Percentiles rank a stretch among this genome's conserved stretches.
These are phyloP conservation scores for Ophiostoma populinum DNA, from an alignment of 2,329 filamentous ascomycete genomes.

Conservation along the genomic window DNA sequence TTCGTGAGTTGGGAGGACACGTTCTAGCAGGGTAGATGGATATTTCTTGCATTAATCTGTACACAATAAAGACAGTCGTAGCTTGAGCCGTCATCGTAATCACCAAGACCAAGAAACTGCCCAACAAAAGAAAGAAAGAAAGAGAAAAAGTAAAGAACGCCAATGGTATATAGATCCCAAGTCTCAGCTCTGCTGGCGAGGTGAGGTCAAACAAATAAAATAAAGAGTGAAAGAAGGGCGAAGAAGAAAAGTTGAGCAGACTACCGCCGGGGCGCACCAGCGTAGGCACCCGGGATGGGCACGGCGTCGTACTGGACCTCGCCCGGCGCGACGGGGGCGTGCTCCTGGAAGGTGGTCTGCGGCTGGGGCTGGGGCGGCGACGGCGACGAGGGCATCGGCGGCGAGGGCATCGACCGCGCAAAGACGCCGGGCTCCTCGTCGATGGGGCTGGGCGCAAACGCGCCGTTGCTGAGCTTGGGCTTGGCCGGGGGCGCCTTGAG, in stretches of 20 bases:
- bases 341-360: constrained; percentile 38
- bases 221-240: constrained; percentile 6
- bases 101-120: no score
- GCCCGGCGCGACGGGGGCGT: constrained; percentile 54
- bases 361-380: constrained; percentile 15
- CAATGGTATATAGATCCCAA: constrained; percentile 8
- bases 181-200: constrained; percentile 8
- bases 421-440: no score
- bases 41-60: no score
- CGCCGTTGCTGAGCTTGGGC: constrained; percentile 46
- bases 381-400: constrained; percentile 18
- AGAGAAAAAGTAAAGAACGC: constrained; percentile 5
- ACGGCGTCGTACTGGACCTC: constrained; percentile 76
- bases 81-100: no score
- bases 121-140: neutral
- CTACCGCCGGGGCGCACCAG: constrained; percentile 23
- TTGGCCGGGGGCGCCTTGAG: constrained; percentile 61
- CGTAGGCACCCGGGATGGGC: constrained; percentile 76
- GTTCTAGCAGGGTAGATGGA: no score
- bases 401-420: no score
- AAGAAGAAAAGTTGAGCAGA: constrained; percentile 1
- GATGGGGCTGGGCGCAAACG: no score
- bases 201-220: constrained; percentile 2
- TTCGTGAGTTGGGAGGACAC: no score
- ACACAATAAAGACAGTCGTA: no score